A percentile compares a stretch with the other conserved stretches of the same genome.
Evolutionary conservation across 2,329 filamentous ascomycete species (phyloP).

Genomic region (Raffaelea deltoideospora): DNA sequence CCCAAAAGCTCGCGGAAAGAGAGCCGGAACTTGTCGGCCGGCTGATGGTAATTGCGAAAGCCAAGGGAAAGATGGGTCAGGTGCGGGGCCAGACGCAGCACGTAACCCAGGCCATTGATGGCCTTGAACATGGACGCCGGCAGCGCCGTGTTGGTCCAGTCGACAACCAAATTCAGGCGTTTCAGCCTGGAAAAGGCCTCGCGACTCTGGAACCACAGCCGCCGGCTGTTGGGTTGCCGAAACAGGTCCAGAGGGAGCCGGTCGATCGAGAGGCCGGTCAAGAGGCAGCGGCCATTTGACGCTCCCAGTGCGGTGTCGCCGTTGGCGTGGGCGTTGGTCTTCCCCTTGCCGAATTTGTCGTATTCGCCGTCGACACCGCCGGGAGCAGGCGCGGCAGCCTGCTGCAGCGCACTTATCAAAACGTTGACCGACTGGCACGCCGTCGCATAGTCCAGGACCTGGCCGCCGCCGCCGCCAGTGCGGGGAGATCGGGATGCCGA

Average conservation of each 20-base stretch:
- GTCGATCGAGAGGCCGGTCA: constrained; percentile 25
- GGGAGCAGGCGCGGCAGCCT: too few relatives aligned
- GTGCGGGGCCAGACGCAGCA: constrained; percentile 22
- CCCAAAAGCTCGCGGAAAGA: constrained; percentile 21
- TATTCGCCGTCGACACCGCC: too few relatives aligned
- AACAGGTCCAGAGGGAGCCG: constrained; percentile 28
- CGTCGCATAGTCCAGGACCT: constrained; percentile 20
- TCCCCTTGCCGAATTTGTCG: not conserved
- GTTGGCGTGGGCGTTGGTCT: not conserved
- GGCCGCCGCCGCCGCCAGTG: too few relatives aligned
- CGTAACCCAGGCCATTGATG: constrained; percentile 26
- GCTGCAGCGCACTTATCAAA: constrained; percentile 8
- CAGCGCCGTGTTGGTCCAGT: constrained; percentile 21
- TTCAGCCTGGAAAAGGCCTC: constrained; percentile 24
- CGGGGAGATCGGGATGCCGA: too few relatives aligned
- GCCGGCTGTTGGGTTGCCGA: constrained; percentile 19
- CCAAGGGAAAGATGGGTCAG: constrained; percentile 23
- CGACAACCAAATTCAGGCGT: constrained; percentile 23
- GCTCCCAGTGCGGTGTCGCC: not conserved
- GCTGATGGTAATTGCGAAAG: constrained; percentile 24
- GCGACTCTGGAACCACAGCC: constrained; percentile 25
- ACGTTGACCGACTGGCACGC: constrained; percentile 20
- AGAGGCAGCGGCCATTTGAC: constrained; percentile 1
- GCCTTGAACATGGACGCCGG: constrained; percentile 22
- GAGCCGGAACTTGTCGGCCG: constrained; percentile 24